Evolutionary conservation across 2,329 filamentous ascomycete genomes (phyloP).

Genomic region (Ophiocordyceps polyrhachis-furcata): DNA sequence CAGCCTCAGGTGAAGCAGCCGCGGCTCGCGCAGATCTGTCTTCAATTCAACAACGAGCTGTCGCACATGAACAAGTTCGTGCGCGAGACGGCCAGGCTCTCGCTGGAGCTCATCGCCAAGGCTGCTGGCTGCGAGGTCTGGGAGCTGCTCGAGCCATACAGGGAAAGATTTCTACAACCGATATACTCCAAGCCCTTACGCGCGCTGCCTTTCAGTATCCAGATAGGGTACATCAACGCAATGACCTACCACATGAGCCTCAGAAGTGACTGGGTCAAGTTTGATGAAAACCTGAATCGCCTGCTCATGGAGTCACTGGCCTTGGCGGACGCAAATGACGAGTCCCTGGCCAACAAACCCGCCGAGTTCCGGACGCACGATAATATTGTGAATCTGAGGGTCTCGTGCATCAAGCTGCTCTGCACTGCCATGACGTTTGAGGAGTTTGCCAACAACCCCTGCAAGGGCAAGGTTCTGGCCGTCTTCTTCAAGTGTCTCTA

Average conservation of each 20-base stretch:
- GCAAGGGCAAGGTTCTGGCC: slow-evolving; percentile 57
- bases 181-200: slow-evolving; percentile 92
- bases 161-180: slow-evolving; percentile 70
- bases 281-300: slow-evolving; percentile 80
- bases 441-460: slow-evolving; percentile 62
- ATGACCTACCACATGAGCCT: slow-evolving; percentile 88
- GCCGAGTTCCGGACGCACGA: slow-evolving; percentile 92
- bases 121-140: slow-evolving; percentile 62
- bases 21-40: slow-evolving; percentile 59
- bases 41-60: slow-evolving; percentile 71
- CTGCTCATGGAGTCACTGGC: slow-evolving; percentile 87
- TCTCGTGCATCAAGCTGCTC: slow-evolving; percentile 82
- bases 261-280: slow-evolving; percentile 73
- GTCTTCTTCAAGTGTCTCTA: slow-evolving; percentile 98
- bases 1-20: slow-evolving; percentile 30
- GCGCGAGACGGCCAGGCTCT: slow-evolving; percentile 66
- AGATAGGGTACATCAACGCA: slow-evolving; percentile 96
- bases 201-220: slow-evolving; percentile 80
- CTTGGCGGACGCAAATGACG: slow-evolving; percentile 84
- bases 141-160: slow-evolving; percentile 77
- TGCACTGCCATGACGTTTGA: slow-evolving; percentile 88
- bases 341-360: slow-evolving; percentile 79
- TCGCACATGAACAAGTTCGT: slow-evolving; percentile 94
- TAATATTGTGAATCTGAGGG: slow-evolving; percentile 74
- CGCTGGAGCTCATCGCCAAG: slow-evolving; percentile 64